phyloP scores from a whole-genome alignment of 2,329 filamentous ascomycete species.

The Aspergillus novofumigatus region DNA sequence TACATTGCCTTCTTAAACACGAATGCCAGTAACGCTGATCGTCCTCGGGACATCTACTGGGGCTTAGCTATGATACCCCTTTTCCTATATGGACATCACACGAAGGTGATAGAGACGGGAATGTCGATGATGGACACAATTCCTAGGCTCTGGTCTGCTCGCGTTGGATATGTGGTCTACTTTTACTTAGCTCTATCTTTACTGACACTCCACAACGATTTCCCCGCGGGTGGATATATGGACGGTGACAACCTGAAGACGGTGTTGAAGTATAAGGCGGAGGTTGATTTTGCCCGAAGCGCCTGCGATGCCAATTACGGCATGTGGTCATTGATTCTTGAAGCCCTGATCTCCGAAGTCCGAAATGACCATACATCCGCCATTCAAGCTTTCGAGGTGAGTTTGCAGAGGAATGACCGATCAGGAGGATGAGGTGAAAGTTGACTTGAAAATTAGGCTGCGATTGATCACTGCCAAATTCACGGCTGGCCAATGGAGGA shows the following conservation, averaged over 20 bases:
- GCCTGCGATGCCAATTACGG: conserved; percentile 59
- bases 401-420: background rate
- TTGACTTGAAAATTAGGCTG: conserved; percentile 44
- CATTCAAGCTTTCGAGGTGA: conserved; percentile 38
- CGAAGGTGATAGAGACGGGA: conserved; percentile 42
- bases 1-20: conserved; percentile 48
- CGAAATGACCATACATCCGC: conserved; percentile 42
- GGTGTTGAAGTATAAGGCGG: conserved; percentile 47
- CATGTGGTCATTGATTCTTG: conserved; percentile 54
- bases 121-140: conserved; percentile 38
- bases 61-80: conserved; percentile 46
- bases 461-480: conserved; percentile 58
- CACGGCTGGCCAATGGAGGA: conserved; percentile 57
- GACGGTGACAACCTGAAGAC: conserved; percentile 44
- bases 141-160: conserved; percentile 44
- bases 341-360: conserved; percentile 53
- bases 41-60: conserved; percentile 54
- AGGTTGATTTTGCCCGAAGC: conserved; percentile 50
- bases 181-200: conserved; percentile 45
- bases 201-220: conserved; percentile 41
- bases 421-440: background rate
- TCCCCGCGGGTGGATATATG: conserved; percentile 41
- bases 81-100: conserved; percentile 45
- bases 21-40: conserved; percentile 46
- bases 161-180: conserved; percentile 39